Conservation (phyloP, 495 filamentous ascomycete species). For the Hypoxylon crocopeplum region DNA sequence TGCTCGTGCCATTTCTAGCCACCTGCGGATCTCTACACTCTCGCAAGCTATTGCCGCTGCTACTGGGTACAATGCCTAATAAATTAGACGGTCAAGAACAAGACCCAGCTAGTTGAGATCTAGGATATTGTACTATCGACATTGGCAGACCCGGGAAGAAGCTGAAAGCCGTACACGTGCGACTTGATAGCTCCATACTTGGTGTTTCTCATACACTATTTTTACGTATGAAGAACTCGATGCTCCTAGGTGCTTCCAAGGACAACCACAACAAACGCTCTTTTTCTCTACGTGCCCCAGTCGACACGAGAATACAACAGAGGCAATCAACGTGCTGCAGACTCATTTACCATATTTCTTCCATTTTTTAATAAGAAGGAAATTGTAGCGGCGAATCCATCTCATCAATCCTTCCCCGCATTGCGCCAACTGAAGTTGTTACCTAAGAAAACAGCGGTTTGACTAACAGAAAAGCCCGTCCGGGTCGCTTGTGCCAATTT, state of each 20-base stretch:
- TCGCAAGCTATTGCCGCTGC: constrained; percentile 8
- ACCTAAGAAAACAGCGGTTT: constrained; percentile 54
- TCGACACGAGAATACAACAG: constrained; percentile 10
- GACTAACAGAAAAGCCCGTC: constrained; percentile 58
- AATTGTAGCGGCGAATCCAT: constrained; percentile 32
- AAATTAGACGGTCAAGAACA: constrained; percentile 33
- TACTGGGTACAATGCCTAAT: constrained; percentile 20
- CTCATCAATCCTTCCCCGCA: constrained; percentile 52
- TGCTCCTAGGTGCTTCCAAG: constrained; percentile 1
- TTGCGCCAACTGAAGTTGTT: constrained; percentile 50
- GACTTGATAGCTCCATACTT: constrained; percentile 25
- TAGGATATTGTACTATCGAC: constrained; percentile 8
- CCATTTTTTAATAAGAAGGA: too few species aligned
- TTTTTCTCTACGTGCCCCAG: constrained; percentile 12
- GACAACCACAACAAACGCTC: constrained; percentile 15
- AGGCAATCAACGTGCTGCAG: constrained; percentile 7
- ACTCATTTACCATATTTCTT: constrained; percentile 1
- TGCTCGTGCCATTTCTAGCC: constrained; percentile 29
- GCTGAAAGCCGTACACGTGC: constrained; percentile 22
- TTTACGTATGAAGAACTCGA: constrained; percentile 28
- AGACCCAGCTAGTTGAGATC: constrained; percentile 3
- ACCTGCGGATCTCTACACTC: constrained; percentile 16
- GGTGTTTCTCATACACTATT: constrained; percentile 30
- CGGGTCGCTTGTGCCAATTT: constrained; percentile 12
- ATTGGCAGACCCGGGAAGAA: constrained; percentile 17